Base-by-base conservation (phyloP, 257 asterid species). In the Solanum piurae region DNA sequence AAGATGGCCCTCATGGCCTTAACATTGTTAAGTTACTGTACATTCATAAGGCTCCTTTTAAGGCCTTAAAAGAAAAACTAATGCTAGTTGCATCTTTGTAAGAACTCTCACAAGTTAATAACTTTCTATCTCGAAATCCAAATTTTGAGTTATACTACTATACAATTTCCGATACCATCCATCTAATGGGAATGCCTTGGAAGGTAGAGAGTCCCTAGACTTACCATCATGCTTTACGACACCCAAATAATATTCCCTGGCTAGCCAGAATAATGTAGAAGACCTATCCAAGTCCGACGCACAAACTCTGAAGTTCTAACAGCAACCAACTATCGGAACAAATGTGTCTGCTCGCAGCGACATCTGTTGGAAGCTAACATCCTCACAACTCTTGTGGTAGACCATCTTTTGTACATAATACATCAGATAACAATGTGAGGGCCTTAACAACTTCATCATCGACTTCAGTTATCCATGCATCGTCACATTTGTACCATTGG, bases 391-490 rank as follows among this genome's bases (percentile, higher is more conserved):
- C 38, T 36, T 6, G 38, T 36, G 38, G 38, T 36, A 36, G 8
- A 36, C 2, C 38, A 36, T 36, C 7, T 36, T 36, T 7, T 36
- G 38, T 36, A 36, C 1, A 36, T 36, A 36, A 7, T 36, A 36
- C 38, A 36, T 36, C 38, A 36, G 38, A 36, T 36, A 36, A 6
- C 38, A 36, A 36, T 36, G 31, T 29, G 31, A 29, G 31, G 31
- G 31, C 31, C 31, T 29, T 29, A 29, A 29, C 31, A 29, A 29
- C 31, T 38, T 89, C 91, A 55, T 94, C 96, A 69, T 92, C 91
- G 36, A 96, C 98, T 82, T 79, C 92, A 87, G 94, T 95, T 80
- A 96, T 92, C 98, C 98, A 95, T 2, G 98, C 95, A 86, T 3
- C 42, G 42, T 38, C 42, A 38, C 42, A 7, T 38, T 2, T 38